Percentiles rank a stretch among this genome's conserved stretches.
Evolutionary conservation across 352 stramenopile species (phyloP).

Genomic region (Hyaloperonospora arabidopsidis): DNA sequence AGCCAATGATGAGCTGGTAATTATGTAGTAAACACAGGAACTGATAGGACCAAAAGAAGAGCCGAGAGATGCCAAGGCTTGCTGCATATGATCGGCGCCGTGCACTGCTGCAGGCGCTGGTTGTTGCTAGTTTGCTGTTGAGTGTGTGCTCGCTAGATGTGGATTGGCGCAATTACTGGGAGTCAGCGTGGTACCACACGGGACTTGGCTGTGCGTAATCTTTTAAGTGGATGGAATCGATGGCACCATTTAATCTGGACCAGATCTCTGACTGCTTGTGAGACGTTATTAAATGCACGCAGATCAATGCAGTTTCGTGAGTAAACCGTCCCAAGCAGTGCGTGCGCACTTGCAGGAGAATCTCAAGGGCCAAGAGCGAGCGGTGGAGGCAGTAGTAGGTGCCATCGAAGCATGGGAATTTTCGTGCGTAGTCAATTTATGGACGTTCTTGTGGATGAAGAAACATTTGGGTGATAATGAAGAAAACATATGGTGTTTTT

Average conservation of each 20-base stretch:
- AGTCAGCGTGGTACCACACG: constrained; percentile 38
- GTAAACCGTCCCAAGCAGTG: constrained; percentile 56
- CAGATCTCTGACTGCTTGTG: too few relatives aligned
- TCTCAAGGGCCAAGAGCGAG: constrained; percentile 57
- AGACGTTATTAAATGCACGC: constrained; percentile 5
- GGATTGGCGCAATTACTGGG: constrained; percentile 33
- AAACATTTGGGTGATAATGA: not conserved
- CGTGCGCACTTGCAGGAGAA: constrained; percentile 43
- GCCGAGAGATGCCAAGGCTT: not conserved
- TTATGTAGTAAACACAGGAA: too few relatives aligned
- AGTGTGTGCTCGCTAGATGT: constrained; percentile 10
- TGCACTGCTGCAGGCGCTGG: constrained; percentile 17
- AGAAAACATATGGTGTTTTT: not conserved
- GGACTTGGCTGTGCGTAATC: constrained; percentile 41
- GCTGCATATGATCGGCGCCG: not conserved
- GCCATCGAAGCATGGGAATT: constrained; percentile 81
- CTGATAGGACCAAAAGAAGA: not conserved
- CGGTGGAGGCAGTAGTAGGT: constrained; percentile 54
- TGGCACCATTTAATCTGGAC: constrained; percentile 5
- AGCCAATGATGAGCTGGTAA: not conserved
- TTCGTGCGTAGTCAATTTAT: constrained; percentile 34
- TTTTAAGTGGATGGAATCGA: not conserved
- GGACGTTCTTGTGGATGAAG: not conserved
- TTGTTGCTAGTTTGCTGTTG: constrained; percentile 3
- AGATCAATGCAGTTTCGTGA: constrained; percentile 69